Conservation (phyloP, 306 rosid species). For the Pterocarpus macrocarpus region DNA sequence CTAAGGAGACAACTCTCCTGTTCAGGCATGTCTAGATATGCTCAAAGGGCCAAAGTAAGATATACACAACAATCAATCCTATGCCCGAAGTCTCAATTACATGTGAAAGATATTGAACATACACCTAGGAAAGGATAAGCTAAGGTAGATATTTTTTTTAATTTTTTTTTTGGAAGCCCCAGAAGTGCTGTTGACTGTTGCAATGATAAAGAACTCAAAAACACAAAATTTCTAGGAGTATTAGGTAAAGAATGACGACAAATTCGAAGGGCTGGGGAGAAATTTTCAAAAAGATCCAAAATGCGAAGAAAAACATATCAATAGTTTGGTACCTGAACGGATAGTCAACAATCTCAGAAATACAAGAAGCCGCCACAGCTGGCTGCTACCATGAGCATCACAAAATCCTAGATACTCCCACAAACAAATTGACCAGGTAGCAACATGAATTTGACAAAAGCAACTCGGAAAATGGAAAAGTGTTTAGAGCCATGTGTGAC, state of each 20-base stretch:
- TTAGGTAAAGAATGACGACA: slow-evolving; percentile 39
- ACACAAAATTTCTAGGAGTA: slow-evolving; percentile 38
- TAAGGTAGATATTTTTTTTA: neutral
- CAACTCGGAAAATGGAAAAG: neutral
- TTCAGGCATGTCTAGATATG: slow-evolving; percentile 59
- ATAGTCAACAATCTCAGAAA: slow-evolving; percentile 49
- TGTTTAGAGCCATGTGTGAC: slow-evolving; percentile 8
- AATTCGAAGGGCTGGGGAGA: slow-evolving; percentile 23
- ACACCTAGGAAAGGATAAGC: neutral
- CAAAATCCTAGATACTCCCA: slow-evolving; percentile 18
- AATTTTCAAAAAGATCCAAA: slow-evolving; percentile 28
- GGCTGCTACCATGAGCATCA: no score
- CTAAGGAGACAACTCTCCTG: slow-evolving; percentile 47
- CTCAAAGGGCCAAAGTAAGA: slow-evolving; percentile 23
- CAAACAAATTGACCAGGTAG: slow-evolving; percentile 29
- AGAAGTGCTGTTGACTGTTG: neutral
- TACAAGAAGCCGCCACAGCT: slow-evolving; percentile 51
- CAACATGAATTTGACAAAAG: slow-evolving; percentile 23
- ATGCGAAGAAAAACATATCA: slow-evolving; percentile 20
- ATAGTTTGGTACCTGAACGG: slow-evolving; percentile 56
- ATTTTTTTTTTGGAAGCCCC: neutral
- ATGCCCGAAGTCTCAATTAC: slow-evolving; percentile 24
- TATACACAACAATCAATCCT: slow-evolving; percentile 25
- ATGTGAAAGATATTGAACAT: slow-evolving; percentile 14
- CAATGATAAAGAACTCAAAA: slow-evolving; percentile 26